Conservation (phyloP, 2,329 filamentous ascomycete genomes). For the Colletotrichum endophyticum region DNA sequence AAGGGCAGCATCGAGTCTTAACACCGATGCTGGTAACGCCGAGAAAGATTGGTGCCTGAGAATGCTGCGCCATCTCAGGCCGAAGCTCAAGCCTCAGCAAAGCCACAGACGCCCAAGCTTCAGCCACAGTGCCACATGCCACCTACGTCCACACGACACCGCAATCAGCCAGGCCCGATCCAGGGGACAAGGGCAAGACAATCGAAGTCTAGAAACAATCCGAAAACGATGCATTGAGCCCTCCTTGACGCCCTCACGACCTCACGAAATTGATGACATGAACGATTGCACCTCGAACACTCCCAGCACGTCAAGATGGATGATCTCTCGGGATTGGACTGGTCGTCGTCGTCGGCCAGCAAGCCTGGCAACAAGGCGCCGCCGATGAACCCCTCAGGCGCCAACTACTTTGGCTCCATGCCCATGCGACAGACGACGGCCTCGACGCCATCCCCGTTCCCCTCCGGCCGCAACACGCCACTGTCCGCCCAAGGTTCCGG, state of each 20-base stretch:
- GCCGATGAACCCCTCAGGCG: slow-evolving; percentile 44
- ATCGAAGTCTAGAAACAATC: background rate
- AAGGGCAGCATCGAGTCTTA: background rate
- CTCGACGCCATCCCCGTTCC: slow-evolving; percentile 59
- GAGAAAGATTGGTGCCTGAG: background rate
- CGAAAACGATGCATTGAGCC: slow-evolving; percentile 20
- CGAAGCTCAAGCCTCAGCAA: background rate
- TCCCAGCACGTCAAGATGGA: slow-evolving; percentile 52
- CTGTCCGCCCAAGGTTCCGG: slow-evolving; percentile 55
- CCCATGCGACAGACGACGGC: slow-evolving; percentile 60
- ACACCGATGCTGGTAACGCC: background rate
- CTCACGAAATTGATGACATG: slow-evolving; percentile 20
- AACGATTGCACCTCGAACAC: background rate
- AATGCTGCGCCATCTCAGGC: background rate
- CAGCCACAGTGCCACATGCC: slow-evolving; percentile 19
- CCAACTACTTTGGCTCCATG: slow-evolving; percentile 52
- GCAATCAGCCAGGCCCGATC: slow-evolving; percentile 12
- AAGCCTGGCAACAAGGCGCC: slow-evolving; percentile 45
- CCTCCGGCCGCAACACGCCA: slow-evolving; percentile 62
- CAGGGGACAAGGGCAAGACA: background rate
- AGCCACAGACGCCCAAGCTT: background rate
- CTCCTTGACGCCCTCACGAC: slow-evolving; percentile 12
- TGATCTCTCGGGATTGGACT: slow-evolving; percentile 66
- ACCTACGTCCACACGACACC: slow-evolving; percentile 10
- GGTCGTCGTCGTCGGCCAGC: slow-evolving; percentile 49